Base-by-base conservation (phyloP, 2,329 filamentous ascomycete genomes). In the Ascochyta clinopodiicola region DNA sequence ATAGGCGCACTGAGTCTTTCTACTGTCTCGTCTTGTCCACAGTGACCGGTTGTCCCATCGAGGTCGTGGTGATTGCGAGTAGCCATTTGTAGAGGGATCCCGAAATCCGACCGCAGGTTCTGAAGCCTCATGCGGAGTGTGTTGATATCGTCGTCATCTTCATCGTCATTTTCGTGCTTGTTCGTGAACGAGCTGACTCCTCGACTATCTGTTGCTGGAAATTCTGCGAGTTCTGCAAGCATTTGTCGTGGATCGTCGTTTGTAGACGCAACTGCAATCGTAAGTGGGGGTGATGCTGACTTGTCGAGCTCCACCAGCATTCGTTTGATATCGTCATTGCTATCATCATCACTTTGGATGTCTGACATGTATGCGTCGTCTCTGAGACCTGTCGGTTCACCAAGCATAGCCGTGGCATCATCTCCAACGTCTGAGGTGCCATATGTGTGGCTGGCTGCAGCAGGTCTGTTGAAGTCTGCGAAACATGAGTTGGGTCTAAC, bases 281-380 rank as follows among this genome's bases (percentile, higher is more conserved):
- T 22, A 13, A 15, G 50, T 6, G 8, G 13, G 10, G 25, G 21
- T 4, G 15, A 44, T 8, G 36, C 13, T 6, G 10, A 2, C 25
- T 25, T 39, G 22, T 56, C 29, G 15, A 57, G 29, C 13, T 57
- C 59, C 9, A 43, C 49, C 15, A 62, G 53, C 56, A 60, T 48
- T 22, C 36, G 39, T 44, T 45, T 43, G 5, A 32, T 1, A 4
- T 46, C 40, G 5, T 34, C 15, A 19, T 22, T 9, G 8, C 15
- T 12, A 6, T 42, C 37, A 29, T 32, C 9, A 12, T n/a, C 15
- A 13, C 12, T 7, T 15, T 48, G 25, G 9, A 5, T 21, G 37
- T 22, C 44, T 17, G 27, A 2, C n/a, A 6, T 2, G n/a, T 15
- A 10, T 1, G n/a, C 13, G n/a, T 4, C 13, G 2, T 19, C 37